Evolutionary conservation across 495 filamentous ascomycete species (phyloP).

Genomic region (Lasiosphaeris hirsuta): DNA sequence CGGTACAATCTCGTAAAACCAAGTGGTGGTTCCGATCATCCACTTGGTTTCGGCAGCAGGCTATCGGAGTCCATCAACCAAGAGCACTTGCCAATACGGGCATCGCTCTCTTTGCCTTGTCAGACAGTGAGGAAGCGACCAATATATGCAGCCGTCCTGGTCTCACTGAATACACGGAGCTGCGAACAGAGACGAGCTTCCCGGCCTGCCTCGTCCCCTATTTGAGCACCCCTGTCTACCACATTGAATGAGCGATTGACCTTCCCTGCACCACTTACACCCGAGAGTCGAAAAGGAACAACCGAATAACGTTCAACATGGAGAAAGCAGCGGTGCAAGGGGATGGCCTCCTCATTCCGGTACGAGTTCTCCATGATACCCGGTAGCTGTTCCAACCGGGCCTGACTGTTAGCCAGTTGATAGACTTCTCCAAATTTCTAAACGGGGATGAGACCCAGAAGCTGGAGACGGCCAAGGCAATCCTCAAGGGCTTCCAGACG

Average conservation of each 20-base stretch:
- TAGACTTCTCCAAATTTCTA: constrained; percentile 79
- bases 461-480: constrained; percentile 60
- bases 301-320: constrained; percentile 25
- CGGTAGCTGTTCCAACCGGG: not conserved
- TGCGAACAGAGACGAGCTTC: too few species aligned
- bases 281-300: not conserved
- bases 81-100: not conserved
- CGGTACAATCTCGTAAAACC: too few species aligned
- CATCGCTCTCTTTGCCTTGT: not conserved
- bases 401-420: constrained; percentile 54
- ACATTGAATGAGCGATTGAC: too few species aligned
- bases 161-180: not conserved
- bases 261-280: not conserved
- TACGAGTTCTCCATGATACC: constrained; percentile 32
- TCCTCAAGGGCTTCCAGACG: constrained; percentile 76
- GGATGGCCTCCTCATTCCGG: constrained; percentile 68
- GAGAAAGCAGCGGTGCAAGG: constrained; percentile 58
- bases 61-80: not conserved
- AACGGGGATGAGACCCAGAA: constrained; percentile 60
- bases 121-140: not conserved
- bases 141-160: not conserved
- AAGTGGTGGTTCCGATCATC: too few species aligned
- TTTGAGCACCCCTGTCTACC: too few species aligned
- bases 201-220: too few species aligned
- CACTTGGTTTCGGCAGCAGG: not conserved